These are phyloP conservation scores for Coemansia aciculifera DNA, from an alignment of 192 early-diverging fungal species.

Conservation along the genomic window DNA sequence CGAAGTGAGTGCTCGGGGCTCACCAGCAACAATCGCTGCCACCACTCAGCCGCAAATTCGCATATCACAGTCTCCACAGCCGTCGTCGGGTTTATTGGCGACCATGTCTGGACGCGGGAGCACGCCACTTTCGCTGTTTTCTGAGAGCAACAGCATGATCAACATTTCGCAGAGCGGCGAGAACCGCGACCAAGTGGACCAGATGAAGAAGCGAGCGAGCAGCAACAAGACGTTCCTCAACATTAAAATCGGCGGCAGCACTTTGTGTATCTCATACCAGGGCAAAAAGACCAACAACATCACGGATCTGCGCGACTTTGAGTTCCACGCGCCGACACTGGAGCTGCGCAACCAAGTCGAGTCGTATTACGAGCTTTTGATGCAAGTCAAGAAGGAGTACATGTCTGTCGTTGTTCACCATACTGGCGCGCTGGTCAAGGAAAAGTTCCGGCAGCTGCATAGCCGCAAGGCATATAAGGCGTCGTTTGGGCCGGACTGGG, in stretches of 20 bases:
- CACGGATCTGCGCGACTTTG: conserved; percentile 54
- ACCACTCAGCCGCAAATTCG: background rate
- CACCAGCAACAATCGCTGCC: background rate
- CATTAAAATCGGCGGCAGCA: conserved; percentile 83
- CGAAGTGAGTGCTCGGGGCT: background rate
- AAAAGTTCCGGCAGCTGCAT: conserved; percentile 55
- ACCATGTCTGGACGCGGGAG: conserved; percentile 27
- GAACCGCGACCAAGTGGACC: conserved; percentile 59
- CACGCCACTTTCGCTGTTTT: conserved; percentile 29
- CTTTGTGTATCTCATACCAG: conserved; percentile 83
- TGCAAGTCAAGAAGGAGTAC: conserved; percentile 57
- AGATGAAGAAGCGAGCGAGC: conserved; percentile 85
- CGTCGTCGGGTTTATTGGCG: conserved; percentile 26
- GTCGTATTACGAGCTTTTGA: conserved; percentile 56
- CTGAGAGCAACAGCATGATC: conserved; percentile 39
- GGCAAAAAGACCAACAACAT: conserved; percentile 59
- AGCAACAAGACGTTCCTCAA: conserved; percentile 88
- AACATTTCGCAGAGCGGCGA: conserved; percentile 35
- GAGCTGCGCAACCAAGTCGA: conserved; percentile 57
- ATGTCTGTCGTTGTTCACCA: conserved; percentile 54
- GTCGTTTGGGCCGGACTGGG: conserved; percentile 52
- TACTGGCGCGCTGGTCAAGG: conserved; percentile 55
- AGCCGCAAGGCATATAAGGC: conserved; percentile 54
- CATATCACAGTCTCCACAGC: conserved; percentile 14
- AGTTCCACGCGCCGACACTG: conserved; percentile 51